Evolutionary conservation across 2,329 filamentous ascomycete species (phyloP), one percentile per base, ranked within the genome.

Genomic region (Colletotrichum sp.): DNA sequence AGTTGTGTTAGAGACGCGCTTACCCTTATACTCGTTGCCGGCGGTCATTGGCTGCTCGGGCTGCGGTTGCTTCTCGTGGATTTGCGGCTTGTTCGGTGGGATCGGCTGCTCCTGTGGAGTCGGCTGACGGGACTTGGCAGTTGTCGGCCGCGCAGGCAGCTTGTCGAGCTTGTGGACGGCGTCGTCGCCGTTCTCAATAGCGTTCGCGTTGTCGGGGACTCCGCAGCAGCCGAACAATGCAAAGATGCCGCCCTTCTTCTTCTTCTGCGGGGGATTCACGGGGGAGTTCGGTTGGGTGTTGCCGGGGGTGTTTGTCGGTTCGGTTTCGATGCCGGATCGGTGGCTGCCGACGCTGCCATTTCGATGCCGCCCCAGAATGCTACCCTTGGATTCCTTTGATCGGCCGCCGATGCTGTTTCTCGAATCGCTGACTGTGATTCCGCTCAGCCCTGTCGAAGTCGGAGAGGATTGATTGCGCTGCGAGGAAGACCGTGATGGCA

Each of bases 301-400:
- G 77, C 84, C 86, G 39, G 87, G 83, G 7, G 88, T 88, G 79
- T 86, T 88, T 60, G 86, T 87, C 70, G 88, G 88, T 78, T 89
- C 88, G 78, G 88, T 90, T 81, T 87, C 89, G 66, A 76, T 72
- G 80, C 88, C 88, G 77, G 90, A 91, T 81, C 89, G 88, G 85
- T 91, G 92, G 85, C 92, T 94, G 79, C 91, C 91, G 77, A 91
- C 89, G 85, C 93, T 95, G 80, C 91, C 91, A 85, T 94, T 94
- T 81, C 91, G 88, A 80, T 90, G 89, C 78, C 90, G 88, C 77
- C 89, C 92, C 71, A 91, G 85, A 80, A 93, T 91, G 84, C 92
- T 94, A 79, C 88, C 87, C 85, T 90, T 92, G 76, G 91, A 93
- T 79, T 91, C 91, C 84, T 91, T 93, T 65, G 93, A 94, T 79